Evolutionary conservation across 768 basidiomycete genomes (phyloP).

Genomic region (Leccinum ochraceum): DNA sequence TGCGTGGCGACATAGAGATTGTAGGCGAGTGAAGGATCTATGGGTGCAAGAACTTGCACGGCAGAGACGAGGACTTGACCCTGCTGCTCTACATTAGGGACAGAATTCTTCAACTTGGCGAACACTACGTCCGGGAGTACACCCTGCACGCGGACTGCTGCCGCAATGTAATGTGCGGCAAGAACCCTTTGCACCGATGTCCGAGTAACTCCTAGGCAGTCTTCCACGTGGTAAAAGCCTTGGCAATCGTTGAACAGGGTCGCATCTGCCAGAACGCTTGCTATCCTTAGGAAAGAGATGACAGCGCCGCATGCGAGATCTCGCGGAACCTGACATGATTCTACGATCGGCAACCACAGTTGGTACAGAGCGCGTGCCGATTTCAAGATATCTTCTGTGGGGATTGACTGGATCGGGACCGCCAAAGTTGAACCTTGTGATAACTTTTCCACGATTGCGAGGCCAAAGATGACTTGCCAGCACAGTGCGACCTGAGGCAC

Average conservation of each 20-base stretch:
- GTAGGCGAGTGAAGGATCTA: conserved; percentile 35
- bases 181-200: conserved; percentile 10
- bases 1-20: conserved; percentile 37
- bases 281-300: conserved; percentile 47
- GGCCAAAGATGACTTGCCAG: conserved; percentile 46
- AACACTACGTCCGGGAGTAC: conserved; percentile 34
- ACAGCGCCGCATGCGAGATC: conserved; percentile 32
- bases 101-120: conserved; percentile 25
- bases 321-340: conserved; percentile 35
- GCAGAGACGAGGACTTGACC: conserved; percentile 27
- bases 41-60: conserved; percentile 22
- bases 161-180: conserved; percentile 26
- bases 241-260: conserved; percentile 39
- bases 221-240: conserved; percentile 31
- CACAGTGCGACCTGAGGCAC: conserved; percentile 10
- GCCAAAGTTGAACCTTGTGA: conserved; percentile 10
- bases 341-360: conserved; percentile 36
- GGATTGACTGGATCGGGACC: neutral
- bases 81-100: conserved; percentile 28
- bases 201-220: conserved; percentile 18
- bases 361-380: conserved; percentile 41
- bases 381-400: conserved; percentile 21
- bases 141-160: conserved; percentile 32
- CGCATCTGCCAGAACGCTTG: conserved; percentile 40
- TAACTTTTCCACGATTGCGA: conserved; percentile 40